Evolutionary conservation across 164 flowering plant species (phyloP), one percentile per base, ranked within the genome.

Genomic region (Umbellularia californica): DNA sequence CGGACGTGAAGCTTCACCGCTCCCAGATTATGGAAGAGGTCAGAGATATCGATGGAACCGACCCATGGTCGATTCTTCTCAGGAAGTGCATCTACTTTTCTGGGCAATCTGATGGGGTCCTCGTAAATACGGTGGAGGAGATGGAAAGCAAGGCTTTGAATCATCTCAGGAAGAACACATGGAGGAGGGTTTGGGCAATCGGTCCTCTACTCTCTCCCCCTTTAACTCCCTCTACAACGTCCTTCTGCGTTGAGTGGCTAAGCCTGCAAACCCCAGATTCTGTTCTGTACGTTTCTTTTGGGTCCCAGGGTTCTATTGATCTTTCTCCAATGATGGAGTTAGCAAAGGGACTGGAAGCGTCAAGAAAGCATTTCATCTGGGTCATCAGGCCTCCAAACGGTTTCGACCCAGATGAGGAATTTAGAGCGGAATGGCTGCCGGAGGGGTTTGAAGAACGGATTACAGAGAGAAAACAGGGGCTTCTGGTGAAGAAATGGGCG

Each of bases 351-450:
- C 65, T 84, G 76, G 84, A 81, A 58, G 58, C 51, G 1, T 77
- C 82, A 30, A 70, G 69, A 9, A 74, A 30, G 33, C 63, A 50
- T 1, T 83, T 81, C 52, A 79, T 83, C 23, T 83, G 86, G 86
- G 82, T 76, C 10, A 55, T 83, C 2, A 35, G 81, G 35, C 84
- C 86, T 1, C 86, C 84, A 0, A 5, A 73, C 1, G 86, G 76
- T 10, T 77, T 75, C 63, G 73, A 75, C 64, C 19, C 25, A 2
- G 76, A 58, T 2, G 65, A 52, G 3, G 84, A 81, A 12, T 77
- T 83, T 62, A 76, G 71, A 58, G 66, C 73, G 20, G 86, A 81
- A 22, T 81, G 82, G 86, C 60, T 81, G 25, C 86, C 84, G 1
- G 72, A 77, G 2, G 82, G 81, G 13, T 83, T 77, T 20, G 84